Base-by-base conservation (phyloP, 2,329 filamentous ascomycete species). In the Colletotrichum cuscutae region DNA sequence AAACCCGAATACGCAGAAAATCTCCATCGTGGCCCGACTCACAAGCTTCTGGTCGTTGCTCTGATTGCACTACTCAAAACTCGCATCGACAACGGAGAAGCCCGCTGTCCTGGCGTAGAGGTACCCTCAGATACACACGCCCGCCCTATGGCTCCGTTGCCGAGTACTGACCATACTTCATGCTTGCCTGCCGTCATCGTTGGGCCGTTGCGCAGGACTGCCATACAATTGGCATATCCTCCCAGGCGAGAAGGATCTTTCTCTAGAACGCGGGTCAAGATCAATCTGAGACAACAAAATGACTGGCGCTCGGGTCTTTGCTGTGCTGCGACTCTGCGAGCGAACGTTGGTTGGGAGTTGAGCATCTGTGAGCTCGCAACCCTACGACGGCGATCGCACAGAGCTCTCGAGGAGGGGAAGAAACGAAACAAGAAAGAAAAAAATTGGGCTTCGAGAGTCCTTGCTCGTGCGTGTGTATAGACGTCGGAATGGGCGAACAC, bases 381-480 rank as follows among this genome's bases (percentile, higher is more conserved):
- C 15, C 52, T 5, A 65, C 26, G 32, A 13, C 32, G 24, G 11
- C 24, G n/a, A 37, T 65, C 15, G 62, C 62, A 57, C 52, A 46
- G 52, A 42, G 52, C 52, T 22, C 42, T 30, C n/a, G 28, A 30
- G 30, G 30, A 8, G 30, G 26, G 12, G 15, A 12, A 3, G 24
- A 37, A 64, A 26, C 61, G 46, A 64, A 64, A 54, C 46, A 64
- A 53, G n/a, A 63, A 35, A 54, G 28, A 24, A 52, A 54, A 54
- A 19, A 1, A 19, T 42, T 42, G 12, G 42, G 42, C 42, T 46
- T 46, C 19, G 42, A 15, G 35, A 46, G 7, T 46, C 42, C 15
- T 46, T 7, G 42, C 42, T 46, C 42, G 42, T 46, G 19, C 42
- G 42, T 22, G 19, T 49, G 42, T 11, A 19, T 49, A 11, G 42